Evolutionary conservation across 345 rosid species (phyloP), one percentile per base, ranked within the genome.

Genomic region (Psidium guajava): DNA sequence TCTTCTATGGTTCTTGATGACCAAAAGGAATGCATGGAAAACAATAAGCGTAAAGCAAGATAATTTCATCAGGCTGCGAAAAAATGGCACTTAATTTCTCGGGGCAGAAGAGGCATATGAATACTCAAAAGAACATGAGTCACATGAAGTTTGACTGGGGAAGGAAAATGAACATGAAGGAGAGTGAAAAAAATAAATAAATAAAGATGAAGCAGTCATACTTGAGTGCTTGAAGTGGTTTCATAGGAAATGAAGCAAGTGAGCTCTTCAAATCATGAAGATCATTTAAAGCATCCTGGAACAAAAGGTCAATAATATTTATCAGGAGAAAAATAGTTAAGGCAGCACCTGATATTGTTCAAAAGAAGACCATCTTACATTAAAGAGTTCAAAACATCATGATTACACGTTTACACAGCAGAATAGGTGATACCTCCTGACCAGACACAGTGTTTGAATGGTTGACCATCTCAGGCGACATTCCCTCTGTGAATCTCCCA

Each of bases 201-300:
- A 64, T 8, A 64, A 64, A 64, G 77, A 64, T 64, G 36, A 64
- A 32, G 44, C 77, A 64, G 11, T 55, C 25, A 54, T 82, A 82
- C 83, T 55, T 82, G 58, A 82, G 83, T 27, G 83, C 98, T 91
- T 92, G 95, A 88, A 97, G 93, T 88, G 99, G 99, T 83, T 93
- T 95, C 75, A 90, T 89, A 11, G 98, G 96, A 93, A 97, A 95
- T 27, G 96, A 92, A 85, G 95, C 90, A 81, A 95, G 91, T 44
- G 98, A 94, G 88, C 91, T 87, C 91, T 94, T 96, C 93, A 95
- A 64, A 8, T 64, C 77, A 64, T 64, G 90, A 93, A 94, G 95
- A 90, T 86, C 81, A 82, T 55, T 84, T 13, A 49, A 84, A 57
- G 64, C 87, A 56, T 90, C 84, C 84, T 58, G 88, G 82, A 54